Conservation (phyloP, 2,329 filamentous ascomycete species). For the Trichoderma sp. region DNA sequence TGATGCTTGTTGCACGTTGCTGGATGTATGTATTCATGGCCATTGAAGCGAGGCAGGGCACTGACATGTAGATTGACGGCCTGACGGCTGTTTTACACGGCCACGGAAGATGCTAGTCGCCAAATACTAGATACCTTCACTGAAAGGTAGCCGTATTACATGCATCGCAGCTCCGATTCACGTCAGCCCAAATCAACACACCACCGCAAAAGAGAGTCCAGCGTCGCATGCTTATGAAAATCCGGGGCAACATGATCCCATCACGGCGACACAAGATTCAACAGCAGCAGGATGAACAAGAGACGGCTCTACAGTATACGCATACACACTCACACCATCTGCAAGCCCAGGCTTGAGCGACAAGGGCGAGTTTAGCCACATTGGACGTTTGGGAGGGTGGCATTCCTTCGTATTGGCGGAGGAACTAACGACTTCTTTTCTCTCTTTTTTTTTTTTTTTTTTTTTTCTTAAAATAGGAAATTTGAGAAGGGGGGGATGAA, state of each 20-base stretch:
- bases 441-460: not conserved
- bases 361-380: not conserved
- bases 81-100: not conserved
- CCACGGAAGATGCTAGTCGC: too few relatives aligned
- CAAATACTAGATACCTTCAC: not conserved
- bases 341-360: not conserved
- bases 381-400: constrained; percentile 8
- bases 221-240: not conserved
- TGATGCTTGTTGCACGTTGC: not conserved
- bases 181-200: not conserved
- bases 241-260: not conserved
- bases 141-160: not conserved
- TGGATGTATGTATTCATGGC: not conserved
- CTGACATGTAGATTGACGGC: not conserved
- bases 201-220: not conserved
- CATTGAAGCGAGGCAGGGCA: not conserved
- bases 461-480: constrained; percentile 1
- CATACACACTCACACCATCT: not conserved
- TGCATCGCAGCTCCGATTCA: not conserved
- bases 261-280: not conserved
- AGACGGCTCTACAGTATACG: not conserved
- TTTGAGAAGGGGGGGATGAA: not conserved
- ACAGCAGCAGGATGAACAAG: not conserved
- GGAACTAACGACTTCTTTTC: not conserved
- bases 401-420: constrained; percentile 24